Conservation (phyloP, 176 grass and related monocot genomes). For the Carex cristatella region DNA sequence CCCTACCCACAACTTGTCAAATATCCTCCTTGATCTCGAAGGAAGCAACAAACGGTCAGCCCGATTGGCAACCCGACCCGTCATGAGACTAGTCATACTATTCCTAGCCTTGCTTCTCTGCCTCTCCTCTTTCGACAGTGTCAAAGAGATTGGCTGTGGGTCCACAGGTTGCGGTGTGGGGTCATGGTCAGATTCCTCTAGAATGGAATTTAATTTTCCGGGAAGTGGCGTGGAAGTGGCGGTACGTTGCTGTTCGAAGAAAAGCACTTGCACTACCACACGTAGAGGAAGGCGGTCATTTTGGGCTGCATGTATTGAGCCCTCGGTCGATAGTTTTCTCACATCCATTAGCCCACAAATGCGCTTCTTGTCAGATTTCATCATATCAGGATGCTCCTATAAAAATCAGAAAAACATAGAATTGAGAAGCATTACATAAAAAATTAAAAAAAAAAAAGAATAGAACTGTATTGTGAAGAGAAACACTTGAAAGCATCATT, state of each 20-base stretch:
- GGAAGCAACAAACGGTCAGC: constrained; percentile 45
- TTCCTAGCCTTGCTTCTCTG: constrained; percentile 24
- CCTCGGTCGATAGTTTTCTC: constrained; percentile 78
- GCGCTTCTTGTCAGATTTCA: constrained; percentile 73
- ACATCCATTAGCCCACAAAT: constrained; percentile 80
- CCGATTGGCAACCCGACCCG: constrained; percentile 24
- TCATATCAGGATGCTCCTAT: constrained; percentile 66
- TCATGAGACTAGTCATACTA: constrained; percentile 47
- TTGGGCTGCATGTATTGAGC: constrained; percentile 72
- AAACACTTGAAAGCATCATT: not conserved
- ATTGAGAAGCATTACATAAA: not conserved
- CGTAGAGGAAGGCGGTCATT: constrained; percentile 88
- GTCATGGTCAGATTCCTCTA: constrained; percentile 12
- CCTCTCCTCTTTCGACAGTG: not conserved
- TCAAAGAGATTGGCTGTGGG: not conserved
- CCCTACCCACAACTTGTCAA: constrained; percentile 75
- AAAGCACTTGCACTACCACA: constrained; percentile 87
- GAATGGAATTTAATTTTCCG: constrained; percentile 27
- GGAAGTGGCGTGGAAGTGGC: not conserved
- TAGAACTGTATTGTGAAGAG: not conserved
- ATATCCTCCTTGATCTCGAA: constrained; percentile 78
- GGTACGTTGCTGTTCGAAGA: constrained; percentile 77
- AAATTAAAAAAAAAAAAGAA: not conserved
- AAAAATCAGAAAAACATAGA: constrained; percentile 21
- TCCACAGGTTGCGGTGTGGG: not conserved